Conservation (phyloP, 306 rosid species). For the Vicia sativa region DNA sequence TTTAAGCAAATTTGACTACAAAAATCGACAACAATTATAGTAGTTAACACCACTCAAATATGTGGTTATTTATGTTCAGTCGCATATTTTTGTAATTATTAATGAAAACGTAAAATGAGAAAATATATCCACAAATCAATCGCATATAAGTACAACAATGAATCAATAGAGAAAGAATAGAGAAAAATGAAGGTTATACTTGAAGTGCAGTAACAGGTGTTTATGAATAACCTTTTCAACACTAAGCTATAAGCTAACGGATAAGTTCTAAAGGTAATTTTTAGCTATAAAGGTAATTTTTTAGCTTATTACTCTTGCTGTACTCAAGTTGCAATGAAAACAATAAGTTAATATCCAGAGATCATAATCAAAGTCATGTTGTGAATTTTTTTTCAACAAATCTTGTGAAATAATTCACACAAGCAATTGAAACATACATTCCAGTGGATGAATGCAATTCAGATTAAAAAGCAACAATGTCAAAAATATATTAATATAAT, state of each 20-base stretch:
- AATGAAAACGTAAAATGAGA: no score
- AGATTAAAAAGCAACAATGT: constrained; percentile 17
- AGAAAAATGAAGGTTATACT: constrained; percentile 9
- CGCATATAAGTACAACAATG: not conserved
- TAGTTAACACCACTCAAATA: not conserved
- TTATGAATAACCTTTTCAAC: not conserved
- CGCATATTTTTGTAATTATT: no score
- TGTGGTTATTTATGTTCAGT: not conserved
- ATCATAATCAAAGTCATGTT: not conserved
- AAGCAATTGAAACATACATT: not conserved
- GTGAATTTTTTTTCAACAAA: not conserved
- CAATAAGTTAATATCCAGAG: constrained; percentile 8
- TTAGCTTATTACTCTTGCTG: not conserved
- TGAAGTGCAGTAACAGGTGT: not conserved
- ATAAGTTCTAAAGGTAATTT: no score
- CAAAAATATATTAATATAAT: constrained; percentile 7
- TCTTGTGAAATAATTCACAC: not conserved
- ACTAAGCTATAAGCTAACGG: no score
- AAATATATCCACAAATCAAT: no score
- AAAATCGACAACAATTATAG: not conserved
- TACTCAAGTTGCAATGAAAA: constrained; percentile 15
- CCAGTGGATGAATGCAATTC: constrained; percentile 10
- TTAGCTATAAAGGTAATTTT: no score
- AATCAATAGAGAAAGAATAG: constrained; percentile 10
- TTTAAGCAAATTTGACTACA: not conserved